Percentiles rank a stretch among this genome's conserved stretches.
Evolutionary conservation across 2,329 filamentous ascomycete species (phyloP).

Genomic region (Westerdykella aurantiaca): DNA sequence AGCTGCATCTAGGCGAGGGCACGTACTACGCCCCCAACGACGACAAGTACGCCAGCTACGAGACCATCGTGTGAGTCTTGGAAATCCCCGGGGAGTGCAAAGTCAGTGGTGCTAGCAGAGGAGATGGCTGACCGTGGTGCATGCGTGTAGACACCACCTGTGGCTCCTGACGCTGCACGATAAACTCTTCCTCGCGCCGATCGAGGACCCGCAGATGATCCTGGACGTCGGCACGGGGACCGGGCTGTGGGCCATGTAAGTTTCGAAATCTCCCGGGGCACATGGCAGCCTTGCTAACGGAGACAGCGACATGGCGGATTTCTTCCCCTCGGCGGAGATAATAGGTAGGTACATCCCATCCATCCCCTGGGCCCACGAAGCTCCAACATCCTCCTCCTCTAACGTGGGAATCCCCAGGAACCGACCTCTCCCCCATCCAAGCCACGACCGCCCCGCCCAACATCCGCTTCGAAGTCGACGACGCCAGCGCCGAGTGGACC

Average conservation of each 20-base stretch:
- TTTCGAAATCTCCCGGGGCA: not conserved
- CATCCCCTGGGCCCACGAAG: too few species aligned
- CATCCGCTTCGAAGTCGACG: slow-evolving; percentile 43
- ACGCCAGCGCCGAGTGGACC: slow-evolving; percentile 38
- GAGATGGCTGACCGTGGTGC: too few species aligned
- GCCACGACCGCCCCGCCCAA: slow-evolving; percentile 35
- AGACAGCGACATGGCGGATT: slow-evolving; percentile 33
- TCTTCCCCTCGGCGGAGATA: slow-evolving; percentile 31
- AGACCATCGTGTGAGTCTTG: slow-evolving; percentile 23
- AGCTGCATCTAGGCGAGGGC: slow-evolving; percentile 19
- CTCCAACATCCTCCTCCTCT: not conserved
- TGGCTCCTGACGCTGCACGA: slow-evolving; percentile 33
- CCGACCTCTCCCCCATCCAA: slow-evolving; percentile 35
- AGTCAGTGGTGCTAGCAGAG: too few species aligned
- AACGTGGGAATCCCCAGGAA: slow-evolving; percentile 13
- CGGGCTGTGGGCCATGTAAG: slow-evolving; percentile 31
- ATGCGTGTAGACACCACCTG: slow-evolving; percentile 28
- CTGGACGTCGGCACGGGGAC: slow-evolving; percentile 35
- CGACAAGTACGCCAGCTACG: slow-evolving; percentile 23
- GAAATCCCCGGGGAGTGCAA: too few species aligned
- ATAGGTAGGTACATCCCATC: slow-evolving; percentile 18
- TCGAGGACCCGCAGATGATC: slow-evolving; percentile 22
- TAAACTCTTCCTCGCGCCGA: slow-evolving; percentile 31
- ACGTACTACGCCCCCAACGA: slow-evolving; percentile 34
- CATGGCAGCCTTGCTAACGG: not conserved